Evolutionary conservation across 495 filamentous ascomycete genomes (phyloP).

Genomic region (Aspergillus affinis): DNA sequence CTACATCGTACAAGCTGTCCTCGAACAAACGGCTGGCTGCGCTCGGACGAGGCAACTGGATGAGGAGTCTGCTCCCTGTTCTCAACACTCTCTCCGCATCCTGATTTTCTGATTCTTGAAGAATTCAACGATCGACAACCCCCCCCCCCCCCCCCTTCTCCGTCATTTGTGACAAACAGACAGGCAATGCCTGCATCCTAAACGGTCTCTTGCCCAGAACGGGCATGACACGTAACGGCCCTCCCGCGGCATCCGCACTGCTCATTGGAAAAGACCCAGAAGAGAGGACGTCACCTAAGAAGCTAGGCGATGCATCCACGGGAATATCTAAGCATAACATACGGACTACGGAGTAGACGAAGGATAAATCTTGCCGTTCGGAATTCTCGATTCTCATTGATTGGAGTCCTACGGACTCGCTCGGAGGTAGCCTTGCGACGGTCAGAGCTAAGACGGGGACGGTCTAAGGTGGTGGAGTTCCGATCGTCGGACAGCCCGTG

Average conservation of each 20-base stretch:
- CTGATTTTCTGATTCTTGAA: not conserved
- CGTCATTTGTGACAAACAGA: not conserved
- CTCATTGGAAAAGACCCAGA: not conserved
- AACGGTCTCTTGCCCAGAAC: slow-evolving; percentile 25
- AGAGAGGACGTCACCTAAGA: not conserved
- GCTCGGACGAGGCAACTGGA: not conserved
- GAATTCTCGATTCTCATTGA: not conserved
- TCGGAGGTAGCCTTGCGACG: not conserved
- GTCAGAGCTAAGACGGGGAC: not conserved
- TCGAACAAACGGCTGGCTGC: not conserved
- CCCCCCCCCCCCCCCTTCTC: not conserved
- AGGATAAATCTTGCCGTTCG: not conserved
- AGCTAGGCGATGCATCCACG: not conserved
- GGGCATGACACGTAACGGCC: slow-evolving; percentile 43
- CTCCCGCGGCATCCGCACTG: not conserved
- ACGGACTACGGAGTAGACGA: not conserved
- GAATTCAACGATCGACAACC: not conserved
- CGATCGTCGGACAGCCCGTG: not conserved
- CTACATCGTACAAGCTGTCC: not conserved
- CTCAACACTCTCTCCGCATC: not conserved
- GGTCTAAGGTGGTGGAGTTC: not conserved
- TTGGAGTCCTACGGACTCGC: not conserved
- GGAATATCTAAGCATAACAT: not conserved
- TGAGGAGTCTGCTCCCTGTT: too few species aligned
- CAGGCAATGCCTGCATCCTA: not conserved